Percentiles rank a stretch among this genome's conserved stretches.
Evolutionary conservation across 164 flowering plant species (phyloP).

Genomic region (Magnolia sinica): DNA sequence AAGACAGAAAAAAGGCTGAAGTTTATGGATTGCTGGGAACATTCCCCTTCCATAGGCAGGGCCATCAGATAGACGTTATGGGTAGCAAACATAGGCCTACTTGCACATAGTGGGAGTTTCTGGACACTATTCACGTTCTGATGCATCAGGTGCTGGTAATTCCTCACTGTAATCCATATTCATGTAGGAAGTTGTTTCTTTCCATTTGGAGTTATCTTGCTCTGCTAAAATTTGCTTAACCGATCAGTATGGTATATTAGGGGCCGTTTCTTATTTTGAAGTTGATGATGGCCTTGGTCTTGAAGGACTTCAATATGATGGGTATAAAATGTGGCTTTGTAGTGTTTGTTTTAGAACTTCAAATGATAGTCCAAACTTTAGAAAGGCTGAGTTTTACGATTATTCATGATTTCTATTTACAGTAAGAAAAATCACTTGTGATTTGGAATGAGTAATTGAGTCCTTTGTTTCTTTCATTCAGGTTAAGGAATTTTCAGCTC

Average conservation of each 20-base stretch:
- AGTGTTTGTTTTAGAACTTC: background rate
- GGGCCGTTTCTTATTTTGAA: background rate
- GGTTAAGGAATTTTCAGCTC: slow-evolving; percentile 86
- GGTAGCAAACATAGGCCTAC: too few relatives aligned
- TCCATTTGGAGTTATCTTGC: background rate
- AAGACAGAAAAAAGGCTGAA: too few relatives aligned
- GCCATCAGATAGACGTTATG: too few relatives aligned
- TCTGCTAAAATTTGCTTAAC: background rate
- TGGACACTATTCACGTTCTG: background rate
- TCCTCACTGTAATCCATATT: background rate
- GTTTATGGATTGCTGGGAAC: too few relatives aligned
- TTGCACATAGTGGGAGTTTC: too few relatives aligned
- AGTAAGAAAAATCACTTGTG: background rate
- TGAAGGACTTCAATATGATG: background rate
- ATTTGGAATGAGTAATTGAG: background rate
- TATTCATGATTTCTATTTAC: slow-evolving; percentile 1
- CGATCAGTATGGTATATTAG: background rate
- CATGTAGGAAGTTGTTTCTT: background rate
- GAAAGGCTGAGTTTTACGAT: background rate
- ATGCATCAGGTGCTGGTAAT: background rate
- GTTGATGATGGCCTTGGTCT: background rate
- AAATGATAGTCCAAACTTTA: background rate
- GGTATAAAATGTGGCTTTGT: background rate
- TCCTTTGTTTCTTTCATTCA: slow-evolving; percentile 24
- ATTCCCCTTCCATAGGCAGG: too few relatives aligned